Conservation (phyloP, 106 monocot species). For the Amphibolis antarctica region DNA sequence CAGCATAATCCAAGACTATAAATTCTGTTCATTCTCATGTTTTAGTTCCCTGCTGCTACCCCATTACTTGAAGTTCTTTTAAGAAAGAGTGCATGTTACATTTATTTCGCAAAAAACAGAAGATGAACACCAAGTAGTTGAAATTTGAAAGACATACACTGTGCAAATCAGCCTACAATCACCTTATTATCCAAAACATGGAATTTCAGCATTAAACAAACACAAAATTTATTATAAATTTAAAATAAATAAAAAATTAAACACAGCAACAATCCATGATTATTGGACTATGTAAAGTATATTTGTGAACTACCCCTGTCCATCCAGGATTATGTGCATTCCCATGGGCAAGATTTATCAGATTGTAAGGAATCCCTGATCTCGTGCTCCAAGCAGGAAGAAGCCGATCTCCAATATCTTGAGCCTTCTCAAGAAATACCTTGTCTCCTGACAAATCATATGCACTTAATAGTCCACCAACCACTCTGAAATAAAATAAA, state of each 20-base stretch:
- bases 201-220: no score
- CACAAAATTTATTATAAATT: not conserved
- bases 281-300: not conserved
- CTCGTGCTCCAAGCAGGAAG: conserved; percentile 89
- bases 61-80: no score
- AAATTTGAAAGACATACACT: no score
- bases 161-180: no score
- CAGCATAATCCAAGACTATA: no score
- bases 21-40: no score
- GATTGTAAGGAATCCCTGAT: conserved; percentile 89
- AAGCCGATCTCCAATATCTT: conserved; percentile 77
- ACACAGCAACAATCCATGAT: not conserved
- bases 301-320: conserved; percentile 50
- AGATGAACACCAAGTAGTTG: no score
- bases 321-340: conserved; percentile 80
- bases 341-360: conserved; percentile 81
- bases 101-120: no score
- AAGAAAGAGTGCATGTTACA: no score
- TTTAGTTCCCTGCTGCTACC: no score
- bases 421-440: conserved; percentile 91
- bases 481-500: conserved; percentile 46
- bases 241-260: not conserved
- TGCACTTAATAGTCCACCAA: conserved; percentile 89
- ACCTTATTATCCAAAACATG: no score
- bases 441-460: conserved; percentile 91